Evolutionary conservation across 768 basidiomycete species (phyloP).

Genomic region (Jaapia argillacea): DNA sequence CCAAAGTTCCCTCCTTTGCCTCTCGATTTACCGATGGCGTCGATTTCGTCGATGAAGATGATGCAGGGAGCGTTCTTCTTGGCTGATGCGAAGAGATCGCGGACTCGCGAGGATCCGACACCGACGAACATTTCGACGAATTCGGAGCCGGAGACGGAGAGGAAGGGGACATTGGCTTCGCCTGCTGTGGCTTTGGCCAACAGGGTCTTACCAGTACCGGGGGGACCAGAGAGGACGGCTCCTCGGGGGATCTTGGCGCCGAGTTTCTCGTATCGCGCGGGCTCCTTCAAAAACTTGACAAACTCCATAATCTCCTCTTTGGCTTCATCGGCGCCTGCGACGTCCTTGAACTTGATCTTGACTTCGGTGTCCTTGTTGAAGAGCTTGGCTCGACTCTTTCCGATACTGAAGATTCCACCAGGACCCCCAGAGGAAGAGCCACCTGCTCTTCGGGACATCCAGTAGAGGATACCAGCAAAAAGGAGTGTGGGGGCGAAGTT

Average conservation of each 20-base stretch:
- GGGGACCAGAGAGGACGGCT: slow-evolving; percentile 90
- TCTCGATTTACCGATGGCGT: slow-evolving; percentile 94
- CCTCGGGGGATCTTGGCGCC: slow-evolving; percentile 97
- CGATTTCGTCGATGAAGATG: slow-evolving; percentile 98
- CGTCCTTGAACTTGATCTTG: slow-evolving; percentile 88
- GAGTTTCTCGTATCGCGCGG: slow-evolving; percentile 86
- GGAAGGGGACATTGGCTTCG: slow-evolving; percentile 95
- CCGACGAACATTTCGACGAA: slow-evolving; percentile 99
- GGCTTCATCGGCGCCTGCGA: slow-evolving; percentile 99
- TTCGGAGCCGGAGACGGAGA: slow-evolving; percentile 97
- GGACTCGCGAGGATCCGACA: slow-evolving; percentile 93
- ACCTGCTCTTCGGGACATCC: slow-evolving; percentile 67
- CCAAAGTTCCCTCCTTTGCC: slow-evolving; percentile 72
- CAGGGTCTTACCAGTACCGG: slow-evolving; percentile 96
- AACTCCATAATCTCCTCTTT: slow-evolving; percentile 99
- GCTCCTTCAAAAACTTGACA: slow-evolving; percentile 97
- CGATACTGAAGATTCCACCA: slow-evolving; percentile 94
- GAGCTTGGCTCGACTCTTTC: slow-evolving; percentile 88
- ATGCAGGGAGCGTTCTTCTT: slow-evolving; percentile 98
- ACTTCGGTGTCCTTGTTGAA: slow-evolving; percentile 98
- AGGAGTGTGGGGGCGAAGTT: slow-evolving; percentile 94
- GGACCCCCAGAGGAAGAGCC: slow-evolving; percentile 50
- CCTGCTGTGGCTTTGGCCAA: slow-evolving; percentile 98
- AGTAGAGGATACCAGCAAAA: slow-evolving; percentile 83
- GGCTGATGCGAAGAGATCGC: slow-evolving; percentile 94